These are phyloP conservation scores for Psilocybe cyanescens DNA, from an alignment of 768 basidiomycete genomes.

Conservation along the genomic window DNA sequence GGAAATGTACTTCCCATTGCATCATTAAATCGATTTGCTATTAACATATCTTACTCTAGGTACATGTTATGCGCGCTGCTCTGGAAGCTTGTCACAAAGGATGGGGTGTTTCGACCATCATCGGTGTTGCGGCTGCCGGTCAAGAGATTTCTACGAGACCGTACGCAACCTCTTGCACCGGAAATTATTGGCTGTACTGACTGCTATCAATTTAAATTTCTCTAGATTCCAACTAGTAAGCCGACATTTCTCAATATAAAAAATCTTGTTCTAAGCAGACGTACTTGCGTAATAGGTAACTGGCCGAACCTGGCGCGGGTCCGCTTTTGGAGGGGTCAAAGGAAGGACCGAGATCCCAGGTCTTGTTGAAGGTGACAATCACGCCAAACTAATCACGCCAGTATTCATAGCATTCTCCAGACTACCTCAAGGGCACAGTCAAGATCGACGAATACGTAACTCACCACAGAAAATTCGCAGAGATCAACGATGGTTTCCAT, in stretches of 20 bases:
- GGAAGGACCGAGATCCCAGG: slow-evolving; percentile 95
- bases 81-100: slow-evolving; percentile 99
- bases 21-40: not conserved
- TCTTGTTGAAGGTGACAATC: slow-evolving; percentile 75
- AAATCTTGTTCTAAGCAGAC: slow-evolving; percentile 14
- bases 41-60: slow-evolving; percentile 40
- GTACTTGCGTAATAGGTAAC: slow-evolving; percentile 51
- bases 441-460: slow-evolving; percentile 98
- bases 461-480: slow-evolving; percentile 72
- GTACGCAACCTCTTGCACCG: slow-evolving; percentile 41
- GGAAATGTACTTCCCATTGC: slow-evolving; percentile 64
- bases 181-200: not conserved
- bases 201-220: not conserved
- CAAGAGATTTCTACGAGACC: slow-evolving; percentile 93
- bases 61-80: slow-evolving; percentile 92
- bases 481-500: slow-evolving; percentile 87
- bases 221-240: slow-evolving; percentile 57
- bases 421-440: slow-evolving; percentile 80
- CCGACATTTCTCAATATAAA: not conserved
- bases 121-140: slow-evolving; percentile 97
- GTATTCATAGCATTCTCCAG: slow-evolving; percentile 26
- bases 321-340: slow-evolving; percentile 97
- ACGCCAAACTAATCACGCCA: not conserved
- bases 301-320: slow-evolving; percentile 92
- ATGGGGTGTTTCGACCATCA: slow-evolving; percentile 96